Conservation (phyloP, 305 asterid genomes). For the Solanum chacoense region DNA sequence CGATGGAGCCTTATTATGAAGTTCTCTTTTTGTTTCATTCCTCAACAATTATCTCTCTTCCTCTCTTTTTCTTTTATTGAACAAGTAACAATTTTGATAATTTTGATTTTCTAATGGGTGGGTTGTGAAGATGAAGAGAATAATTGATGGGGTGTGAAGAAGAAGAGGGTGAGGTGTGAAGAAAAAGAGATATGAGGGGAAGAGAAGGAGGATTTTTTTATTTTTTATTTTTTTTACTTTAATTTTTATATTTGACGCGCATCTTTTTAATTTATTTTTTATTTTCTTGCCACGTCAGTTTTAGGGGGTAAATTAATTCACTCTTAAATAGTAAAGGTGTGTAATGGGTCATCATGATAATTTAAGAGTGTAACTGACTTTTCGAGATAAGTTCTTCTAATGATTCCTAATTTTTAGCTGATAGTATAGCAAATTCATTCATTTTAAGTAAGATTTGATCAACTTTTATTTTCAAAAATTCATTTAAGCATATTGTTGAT, state of each 20-base stretch:
- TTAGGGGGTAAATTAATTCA: neutral
- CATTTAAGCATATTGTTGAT: neutral
- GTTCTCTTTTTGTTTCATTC: neutral
- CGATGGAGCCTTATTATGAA: neutral
- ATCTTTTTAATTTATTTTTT: no score
- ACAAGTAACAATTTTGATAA: neutral
- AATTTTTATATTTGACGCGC: neutral
- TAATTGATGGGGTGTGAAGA: neutral
- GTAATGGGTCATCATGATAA: neutral
- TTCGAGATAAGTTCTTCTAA: no score
- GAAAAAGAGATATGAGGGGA: neutral
- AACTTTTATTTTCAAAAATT: neutral
- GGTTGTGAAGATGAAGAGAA: neutral
- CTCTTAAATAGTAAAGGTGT: neutral
- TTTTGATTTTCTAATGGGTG: neutral
- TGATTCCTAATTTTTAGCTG: neutral
- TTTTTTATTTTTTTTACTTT: no score
- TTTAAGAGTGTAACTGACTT: no score
- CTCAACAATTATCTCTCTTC: neutral
- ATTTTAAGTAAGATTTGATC: neutral
- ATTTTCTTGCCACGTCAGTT: neutral
- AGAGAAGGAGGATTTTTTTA: neutral
- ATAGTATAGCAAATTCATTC: neutral
- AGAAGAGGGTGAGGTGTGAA: neutral
- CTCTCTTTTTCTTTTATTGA: neutral